Evolutionary conservation across 148 eudicot species (phyloP), one percentile per base, ranked within the genome.

Genomic region (Vaccinium darrowii): DNA sequence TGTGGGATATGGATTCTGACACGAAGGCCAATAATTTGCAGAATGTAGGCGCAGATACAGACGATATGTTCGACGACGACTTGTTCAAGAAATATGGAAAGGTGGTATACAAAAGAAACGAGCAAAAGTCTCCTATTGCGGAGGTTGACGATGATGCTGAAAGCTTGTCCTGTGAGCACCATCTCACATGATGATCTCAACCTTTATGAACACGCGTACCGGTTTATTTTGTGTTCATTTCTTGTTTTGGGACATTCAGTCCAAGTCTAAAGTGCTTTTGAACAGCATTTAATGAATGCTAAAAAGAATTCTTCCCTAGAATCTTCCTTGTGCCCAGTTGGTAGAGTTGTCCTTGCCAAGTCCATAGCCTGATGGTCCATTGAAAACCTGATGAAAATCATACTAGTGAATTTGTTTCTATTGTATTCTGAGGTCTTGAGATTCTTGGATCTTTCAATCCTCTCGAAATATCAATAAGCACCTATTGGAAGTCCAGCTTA

Each of bases 131-230:
- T 79, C 83, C 90, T 57, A 90, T 49, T 82, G 94, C 93, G 82
- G 99, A 94, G 87, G 89, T 92, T 84, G 98, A 94, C 81, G 98
- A 97, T 88, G 99, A 97, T 89, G 99, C 98, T 82, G 94, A 95
- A 92, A 90, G 98, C 90, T 91, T 97, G 90, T 86, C 98, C 47
- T 97, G 99, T 97, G 90, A 93, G 96, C 84, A 33, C 83, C 83
- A 73, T 87, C 83, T 84, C 75, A 84, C 88, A 47, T 51, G 18
- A 82, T 82, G 36, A 69, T 54, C 23, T 50, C 8, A 19, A 75
- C 7, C 58, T 67, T 27, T 75, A 36, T 58, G 67, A 76, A 30
- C 57, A 56, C 50, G 76, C 30, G 27, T 21, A 76, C 21, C 39
- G 14, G n/a, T 65, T 18, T 60, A 43, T n/a, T n/a, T n/a, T n/a